These are phyloP conservation scores for Eucalyptus erythrocorys DNA, from an alignment of 345 rosid genomes.

Conservation along the genomic window DNA sequence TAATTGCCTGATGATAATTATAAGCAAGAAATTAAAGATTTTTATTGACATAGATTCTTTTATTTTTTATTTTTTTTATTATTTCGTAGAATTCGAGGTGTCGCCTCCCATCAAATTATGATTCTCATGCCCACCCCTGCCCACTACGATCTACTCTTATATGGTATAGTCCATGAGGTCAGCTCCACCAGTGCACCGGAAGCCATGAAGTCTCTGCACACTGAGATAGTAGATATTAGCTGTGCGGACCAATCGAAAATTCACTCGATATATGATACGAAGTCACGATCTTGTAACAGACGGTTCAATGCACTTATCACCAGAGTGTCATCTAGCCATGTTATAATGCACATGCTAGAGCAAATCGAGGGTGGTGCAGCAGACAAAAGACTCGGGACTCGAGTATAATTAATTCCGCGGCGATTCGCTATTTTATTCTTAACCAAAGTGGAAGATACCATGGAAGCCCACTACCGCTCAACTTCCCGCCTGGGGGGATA, in stretches of 20 bases:
- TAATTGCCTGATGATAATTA: neutral
- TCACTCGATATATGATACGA: neutral
- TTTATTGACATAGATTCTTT: neutral
- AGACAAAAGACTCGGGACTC: neutral
- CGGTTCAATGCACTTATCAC: neutral
- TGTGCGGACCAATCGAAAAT: neutral
- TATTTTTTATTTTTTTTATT: neutral
- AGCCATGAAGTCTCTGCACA: neutral
- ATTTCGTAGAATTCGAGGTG: neutral
- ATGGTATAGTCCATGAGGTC: neutral
- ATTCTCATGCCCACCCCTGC: neutral
- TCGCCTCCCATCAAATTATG: neutral
- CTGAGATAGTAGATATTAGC: neutral
- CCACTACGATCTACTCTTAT: neutral
- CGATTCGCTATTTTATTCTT: neutral
- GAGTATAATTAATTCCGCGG: neutral
- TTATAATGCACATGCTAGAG: neutral
- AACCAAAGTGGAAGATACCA: neutral
- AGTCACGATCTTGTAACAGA: neutral
- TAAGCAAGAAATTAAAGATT: neutral
- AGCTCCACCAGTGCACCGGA: rapidly evolving
- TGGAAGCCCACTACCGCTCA: neutral
- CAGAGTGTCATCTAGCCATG: neutral
- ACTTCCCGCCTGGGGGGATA: neutral
- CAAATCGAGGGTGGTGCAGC: neutral